phyloP scores from a whole-genome alignment of 129 eudicot species.

The Flaveria robusta region DNA sequence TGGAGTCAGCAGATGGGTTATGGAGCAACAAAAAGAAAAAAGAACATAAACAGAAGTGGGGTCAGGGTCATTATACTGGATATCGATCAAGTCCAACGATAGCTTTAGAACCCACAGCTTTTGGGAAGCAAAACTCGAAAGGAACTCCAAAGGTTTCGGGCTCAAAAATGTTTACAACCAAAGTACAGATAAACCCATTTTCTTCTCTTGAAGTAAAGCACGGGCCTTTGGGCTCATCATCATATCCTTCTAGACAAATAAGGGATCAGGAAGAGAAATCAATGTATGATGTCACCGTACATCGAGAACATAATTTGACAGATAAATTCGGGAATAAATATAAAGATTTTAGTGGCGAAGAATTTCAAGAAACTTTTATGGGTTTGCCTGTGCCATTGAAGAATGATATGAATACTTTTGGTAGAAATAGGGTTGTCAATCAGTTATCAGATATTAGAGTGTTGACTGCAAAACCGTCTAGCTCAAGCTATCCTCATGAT shows the following conservation, averaged over 20 bases:
- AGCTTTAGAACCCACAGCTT: conserved; percentile 46
- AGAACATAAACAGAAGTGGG: conserved; percentile 54
- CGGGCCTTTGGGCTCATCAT: conserved; percentile 45
- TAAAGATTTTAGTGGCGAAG: conserved; percentile 49
- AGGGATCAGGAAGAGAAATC: conserved; percentile 53
- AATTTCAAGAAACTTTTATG: conserved; percentile 44
- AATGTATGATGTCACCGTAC: conserved; percentile 65
- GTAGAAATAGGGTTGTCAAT: conserved; percentile 63
- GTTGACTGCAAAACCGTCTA: conserved; percentile 77
- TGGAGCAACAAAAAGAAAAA: conserved; percentile 62
- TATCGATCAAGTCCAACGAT: conserved; percentile 44
- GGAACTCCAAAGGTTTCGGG: conserved; percentile 63
- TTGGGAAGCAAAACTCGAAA: conserved; percentile 48
- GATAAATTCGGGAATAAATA: conserved; percentile 52
- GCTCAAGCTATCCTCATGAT: conserved; percentile 46
- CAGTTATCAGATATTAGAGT: conserved; percentile 80
- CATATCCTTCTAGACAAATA: conserved; percentile 30
- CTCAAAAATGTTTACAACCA: conserved; percentile 40
- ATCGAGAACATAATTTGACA: conserved; percentile 44
- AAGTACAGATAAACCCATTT: conserved; percentile 40
- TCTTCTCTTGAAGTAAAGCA: conserved; percentile 43
- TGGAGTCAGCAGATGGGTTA: conserved; percentile 63
- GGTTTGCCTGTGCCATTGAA: conserved; percentile 42
- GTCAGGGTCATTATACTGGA: conserved; percentile 35
- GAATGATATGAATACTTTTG: conserved; percentile 47